Conservation (phyloP, 1,284 basidiomycete genomes). For the Sporisorium iseilematis-ciliati region DNA sequence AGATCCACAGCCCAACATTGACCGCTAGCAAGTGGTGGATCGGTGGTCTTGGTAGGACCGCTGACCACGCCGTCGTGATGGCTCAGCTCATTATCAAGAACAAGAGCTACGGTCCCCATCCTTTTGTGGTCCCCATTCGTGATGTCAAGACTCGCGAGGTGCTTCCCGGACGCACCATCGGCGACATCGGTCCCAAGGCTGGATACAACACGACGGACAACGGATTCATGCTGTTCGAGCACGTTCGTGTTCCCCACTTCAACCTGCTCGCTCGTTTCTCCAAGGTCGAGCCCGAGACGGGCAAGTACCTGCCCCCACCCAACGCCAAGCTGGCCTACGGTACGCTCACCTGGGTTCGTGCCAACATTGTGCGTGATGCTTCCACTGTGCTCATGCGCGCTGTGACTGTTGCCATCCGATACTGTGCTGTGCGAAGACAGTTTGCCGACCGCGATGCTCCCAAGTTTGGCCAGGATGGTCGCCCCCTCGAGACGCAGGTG, state of each 20-base stretch:
- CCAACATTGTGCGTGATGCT: conserved; percentile 69
- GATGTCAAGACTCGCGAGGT: conserved; percentile 69
- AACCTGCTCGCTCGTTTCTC: conserved; percentile 70
- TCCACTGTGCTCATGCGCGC: conserved; percentile 68
- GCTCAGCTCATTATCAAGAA: conserved; percentile 70
- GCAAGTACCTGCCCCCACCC: conserved; percentile 56
- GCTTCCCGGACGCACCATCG: conserved; percentile 68
- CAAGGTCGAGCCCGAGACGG: conserved; percentile 66
- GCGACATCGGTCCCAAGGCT: conserved; percentile 70
- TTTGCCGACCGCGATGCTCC: conserved; percentile 70
- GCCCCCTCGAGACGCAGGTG: conserved; percentile 70
- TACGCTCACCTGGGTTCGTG: conserved; percentile 66
- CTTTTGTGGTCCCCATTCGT: conserved; percentile 70
- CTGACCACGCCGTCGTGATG: conserved; percentile 71
- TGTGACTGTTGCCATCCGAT: conserved; percentile 70
- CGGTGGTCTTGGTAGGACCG: conserved; percentile 70
- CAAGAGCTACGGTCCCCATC: conserved; percentile 69
- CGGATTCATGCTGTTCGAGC: conserved; percentile 64
- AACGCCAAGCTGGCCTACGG: conserved; percentile 61
- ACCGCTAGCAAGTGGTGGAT: conserved; percentile 69
- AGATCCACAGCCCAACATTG: conserved; percentile 56
- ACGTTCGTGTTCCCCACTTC: conserved; percentile 69
- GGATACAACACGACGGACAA: conserved; percentile 70
- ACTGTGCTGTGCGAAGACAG: conserved; percentile 70
- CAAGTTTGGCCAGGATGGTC: conserved; percentile 62